Evolutionary conservation across 176 grass and related monocot species (phyloP).

Genomic region (Tillandsia fasciculata): DNA sequence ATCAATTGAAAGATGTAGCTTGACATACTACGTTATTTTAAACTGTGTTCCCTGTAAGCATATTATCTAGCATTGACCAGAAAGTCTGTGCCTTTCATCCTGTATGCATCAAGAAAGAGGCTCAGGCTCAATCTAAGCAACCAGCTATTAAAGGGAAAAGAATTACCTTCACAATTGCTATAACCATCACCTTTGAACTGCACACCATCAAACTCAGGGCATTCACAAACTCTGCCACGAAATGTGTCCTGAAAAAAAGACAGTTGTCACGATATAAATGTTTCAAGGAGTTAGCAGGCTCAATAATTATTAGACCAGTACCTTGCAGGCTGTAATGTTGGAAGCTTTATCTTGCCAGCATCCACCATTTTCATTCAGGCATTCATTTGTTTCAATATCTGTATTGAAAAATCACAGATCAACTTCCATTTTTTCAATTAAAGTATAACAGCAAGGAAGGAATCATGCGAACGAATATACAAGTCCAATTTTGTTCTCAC

Average conservation of each 20-base stretch:
- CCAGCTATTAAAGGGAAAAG: conserved; percentile 11
- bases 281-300: conserved; percentile 10
- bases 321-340: conserved; percentile 86
- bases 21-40: too few relatives aligned
- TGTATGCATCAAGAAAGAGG: conserved; percentile 14
- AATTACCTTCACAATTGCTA: conserved; percentile 71
- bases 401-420: conserved; percentile 23
- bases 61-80: too few relatives aligned
- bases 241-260: conserved; percentile 62
- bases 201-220: conserved; percentile 63
- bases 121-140: too few relatives aligned
- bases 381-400: conserved; percentile 90
- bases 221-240: conserved; percentile 84
- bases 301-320: conserved; percentile 21
- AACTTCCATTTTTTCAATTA: background rate
- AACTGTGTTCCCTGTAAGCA: too few relatives aligned
- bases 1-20: too few relatives aligned
- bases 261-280: conserved; percentile 18
- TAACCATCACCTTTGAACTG: conserved; percentile 87
- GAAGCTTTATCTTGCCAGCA: conserved; percentile 89
- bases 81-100: conserved; percentile 1
- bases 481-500: conserved; percentile 17
- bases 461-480: background rate
- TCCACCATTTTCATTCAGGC: conserved; percentile 64
- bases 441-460: background rate